A percentile compares a stretch with the other conserved stretches of the same genome.
phyloP scores from a whole-genome alignment of 2,329 filamentous ascomycete genomes.

The Samsoniella hepiali region DNA sequence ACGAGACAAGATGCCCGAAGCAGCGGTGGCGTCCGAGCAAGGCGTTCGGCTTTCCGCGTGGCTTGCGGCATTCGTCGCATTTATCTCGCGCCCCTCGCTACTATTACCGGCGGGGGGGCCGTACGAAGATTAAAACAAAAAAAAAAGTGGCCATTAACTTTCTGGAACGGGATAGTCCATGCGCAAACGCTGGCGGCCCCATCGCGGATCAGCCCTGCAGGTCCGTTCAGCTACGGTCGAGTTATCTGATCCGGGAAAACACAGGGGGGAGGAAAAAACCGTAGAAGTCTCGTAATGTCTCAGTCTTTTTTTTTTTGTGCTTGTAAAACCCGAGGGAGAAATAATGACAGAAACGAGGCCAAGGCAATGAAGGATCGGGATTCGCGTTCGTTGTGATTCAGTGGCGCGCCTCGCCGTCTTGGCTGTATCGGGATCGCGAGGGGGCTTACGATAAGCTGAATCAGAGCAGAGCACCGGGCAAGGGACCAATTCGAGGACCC shows the following conservation, averaged over 20 bases:
- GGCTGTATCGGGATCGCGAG: conserved; percentile 7
- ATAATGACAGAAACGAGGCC: background rate
- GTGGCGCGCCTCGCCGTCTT: background rate
- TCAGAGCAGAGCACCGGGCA: background rate
- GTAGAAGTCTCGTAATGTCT: background rate
- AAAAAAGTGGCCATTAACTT: background rate
- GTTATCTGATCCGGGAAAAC: background rate
- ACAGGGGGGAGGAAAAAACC: background rate
- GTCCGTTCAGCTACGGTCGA: background rate
- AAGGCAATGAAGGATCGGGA: background rate
- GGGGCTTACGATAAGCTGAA: conserved; percentile 15
- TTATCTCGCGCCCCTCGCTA: background rate
- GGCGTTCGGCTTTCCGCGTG: conserved; percentile 15
- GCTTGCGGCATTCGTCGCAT: conserved; percentile 16
- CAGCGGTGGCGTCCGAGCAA: background rate
- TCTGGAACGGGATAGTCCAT: conserved; percentile 1
- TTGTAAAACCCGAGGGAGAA: background rate
- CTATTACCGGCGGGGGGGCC: background rate
- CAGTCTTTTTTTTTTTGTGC: background rate
- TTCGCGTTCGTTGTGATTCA: background rate
- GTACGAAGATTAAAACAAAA: background rate
- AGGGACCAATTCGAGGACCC: background rate
- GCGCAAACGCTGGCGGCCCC: background rate
- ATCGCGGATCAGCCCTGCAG: background rate
- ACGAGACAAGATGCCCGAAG: conserved; percentile 10